Base-by-base conservation (phyloP, 345 rosid genomes). In the Raphanus raphanistrum region DNA sequence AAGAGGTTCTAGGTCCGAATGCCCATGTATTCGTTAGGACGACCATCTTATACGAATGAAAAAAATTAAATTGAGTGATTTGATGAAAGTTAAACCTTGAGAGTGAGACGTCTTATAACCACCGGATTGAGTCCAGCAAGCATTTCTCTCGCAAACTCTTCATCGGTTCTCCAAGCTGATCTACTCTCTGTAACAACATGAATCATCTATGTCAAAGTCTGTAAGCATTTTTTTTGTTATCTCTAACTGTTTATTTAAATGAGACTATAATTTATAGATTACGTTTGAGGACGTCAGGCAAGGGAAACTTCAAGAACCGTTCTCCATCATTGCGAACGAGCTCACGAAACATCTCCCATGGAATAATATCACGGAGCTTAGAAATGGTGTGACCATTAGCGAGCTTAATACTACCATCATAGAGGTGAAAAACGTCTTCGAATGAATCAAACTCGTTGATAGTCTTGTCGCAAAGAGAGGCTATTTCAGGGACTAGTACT, bases 201-300 rank as follows among this genome's bases (percentile, higher is more conserved):
- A 0, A 58, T 66, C 8, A 7, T 31, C 0, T 43, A 63, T 45
- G 55, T 60, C 68, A 66, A 58, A 8, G 9, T 77, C 2, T 62
- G 5, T 64, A 57, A 8, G 16, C 52, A 31, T 1, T n/a, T 55
- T 69, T 0, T 9, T 4, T 74, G 21, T 7, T 54, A 11, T 36
- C 29, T 70, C 32, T 28, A 63, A 41, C 10, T 33, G 29, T 57
- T 26, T 8, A 74, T 35, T 43, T 60, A 28, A 28, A 12, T 2
- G 16, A 28, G 63, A 68, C 38, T 52, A 52, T 68, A 21, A 29
- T 45, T 13, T 50, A 4, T 33, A 35, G 9, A 17, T 59, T 76
- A 92, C 99, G 97, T 88, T 85, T 90, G 80, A 95, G 90, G 74
- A 92, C 90, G 62, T 88, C 90, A 72, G 98, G 99, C 80, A 77